Base-by-base conservation (phyloP, 805 yeast species). In the Kazachstania viticola region DNA sequence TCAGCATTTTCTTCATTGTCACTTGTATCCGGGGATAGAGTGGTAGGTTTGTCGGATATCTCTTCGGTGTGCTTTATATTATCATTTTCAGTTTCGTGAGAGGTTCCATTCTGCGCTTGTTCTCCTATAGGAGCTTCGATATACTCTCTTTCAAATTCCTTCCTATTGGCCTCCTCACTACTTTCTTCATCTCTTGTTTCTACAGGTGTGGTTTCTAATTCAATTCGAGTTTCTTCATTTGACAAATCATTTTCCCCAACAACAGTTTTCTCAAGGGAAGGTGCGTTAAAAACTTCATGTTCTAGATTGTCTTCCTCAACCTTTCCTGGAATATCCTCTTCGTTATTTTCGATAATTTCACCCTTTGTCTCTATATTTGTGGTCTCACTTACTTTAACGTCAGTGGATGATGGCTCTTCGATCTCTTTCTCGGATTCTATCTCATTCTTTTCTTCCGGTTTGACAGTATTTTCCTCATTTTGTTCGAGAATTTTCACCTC, bases 381-480 rank as follows among this genome's bases (percentile, higher is more conserved):
- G 19, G 19, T 26, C 21, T 31, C 32, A 19, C 32, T 31, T 18
- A 30, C 30, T 24, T 26, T 29, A 2, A 21, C 35, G n/a, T 15
- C 39, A n/a, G n/a, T n/a, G n/a, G n/a, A n/a, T n/a, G 32, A 21
- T 21, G 14, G 27, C 25, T 35, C 36, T 21, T 32, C 37, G 9
- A 23, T 15, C 14, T 17, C 21, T 16, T 22, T 27, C 23, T 29
- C 31, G 16, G 21, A 9, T 9, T 17, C 13, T 15, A 38, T 33
- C 16, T 44, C 43, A 12, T 39, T 44, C 17, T 36, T 30, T 14
- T 35, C 34, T 21, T 34, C 28, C 26, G 41, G 42, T 16, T 38
- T 39, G 30, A 27, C 38, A n/a, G 25, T 26, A 21, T 24, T 32
- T 29, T 34, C 33, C 8, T 36, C 36, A 11, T 13, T 22, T 19